phyloP scores from a whole-genome alignment of 2,329 filamentous ascomycete genomes.

The Drechslerella coelobrocha region DNA sequence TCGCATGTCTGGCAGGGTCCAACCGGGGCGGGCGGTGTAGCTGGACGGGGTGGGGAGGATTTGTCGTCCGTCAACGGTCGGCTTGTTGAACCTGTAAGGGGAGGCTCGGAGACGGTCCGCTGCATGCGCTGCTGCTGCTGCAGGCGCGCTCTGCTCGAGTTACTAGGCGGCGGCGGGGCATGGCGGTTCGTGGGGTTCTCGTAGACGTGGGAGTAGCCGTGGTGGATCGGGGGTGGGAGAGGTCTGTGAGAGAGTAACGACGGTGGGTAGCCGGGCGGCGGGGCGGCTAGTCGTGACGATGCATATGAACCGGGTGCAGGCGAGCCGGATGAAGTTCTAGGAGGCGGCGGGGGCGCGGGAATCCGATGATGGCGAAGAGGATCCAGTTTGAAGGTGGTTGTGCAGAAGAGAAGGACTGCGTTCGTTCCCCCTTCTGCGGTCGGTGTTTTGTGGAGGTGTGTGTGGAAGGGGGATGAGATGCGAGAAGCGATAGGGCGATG shows the following conservation, averaged over 20 bases:
- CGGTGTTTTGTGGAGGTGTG: conserved; percentile 8
- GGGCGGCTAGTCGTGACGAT: conserved; percentile 43
- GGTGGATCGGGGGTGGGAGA: conserved; percentile 46
- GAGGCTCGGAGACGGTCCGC: conserved; percentile 42
- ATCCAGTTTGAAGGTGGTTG: conserved; percentile 42
- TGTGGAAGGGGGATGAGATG: conserved; percentile 19
- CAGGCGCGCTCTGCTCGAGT: conserved; percentile 48
- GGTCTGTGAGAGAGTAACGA: conserved; percentile 42
- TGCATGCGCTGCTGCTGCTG: conserved; percentile 50
- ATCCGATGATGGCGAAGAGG: conserved; percentile 49
- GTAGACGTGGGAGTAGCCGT: conserved; percentile 45
- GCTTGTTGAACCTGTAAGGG: conserved; percentile 15
- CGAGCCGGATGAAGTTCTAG: conserved; percentile 36
- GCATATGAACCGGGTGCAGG: conserved; percentile 46
- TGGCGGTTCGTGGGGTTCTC: conserved; percentile 37
- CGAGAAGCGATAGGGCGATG: conserved; percentile 13
- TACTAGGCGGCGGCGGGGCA: conserved; percentile 45
- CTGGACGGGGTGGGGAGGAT: conserved; percentile 32
- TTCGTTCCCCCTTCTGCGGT: conserved; percentile 21
- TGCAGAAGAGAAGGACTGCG: conserved; percentile 2
- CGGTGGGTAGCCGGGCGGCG: conserved; percentile 43
- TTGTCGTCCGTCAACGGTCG: conserved; percentile 30
- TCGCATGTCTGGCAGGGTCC: conserved; percentile 53
- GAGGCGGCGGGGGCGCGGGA: conserved; percentile 41
- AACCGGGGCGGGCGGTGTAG: conserved; percentile 28